Percentiles rank a stretch among this genome's conserved stretches.
Evolutionary conservation across 805 yeast species (phyloP).

Genomic region (Starmerella powellii): DNA sequence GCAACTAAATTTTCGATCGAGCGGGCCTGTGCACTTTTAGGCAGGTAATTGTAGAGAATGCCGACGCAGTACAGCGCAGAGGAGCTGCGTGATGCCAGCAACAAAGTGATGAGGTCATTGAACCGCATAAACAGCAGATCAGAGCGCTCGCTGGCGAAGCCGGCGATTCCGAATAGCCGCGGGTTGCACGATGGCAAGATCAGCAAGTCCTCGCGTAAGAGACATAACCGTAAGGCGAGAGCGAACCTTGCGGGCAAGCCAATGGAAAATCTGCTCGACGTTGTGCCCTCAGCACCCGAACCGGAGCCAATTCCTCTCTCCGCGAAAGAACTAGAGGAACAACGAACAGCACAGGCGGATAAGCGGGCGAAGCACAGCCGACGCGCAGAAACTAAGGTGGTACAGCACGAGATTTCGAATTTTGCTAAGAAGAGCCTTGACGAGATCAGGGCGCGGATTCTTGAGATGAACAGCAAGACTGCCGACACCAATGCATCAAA

Average conservation of each 20-base stretch:
- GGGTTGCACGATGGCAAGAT: conserved; percentile 15
- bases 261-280: conserved; percentile 19
- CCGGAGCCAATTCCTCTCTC: conserved; percentile 8
- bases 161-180: conserved; percentile 20
- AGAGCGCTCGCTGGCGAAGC: conserved; percentile 13
- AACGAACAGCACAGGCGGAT: conserved; percentile 6
- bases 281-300: conserved; percentile 13
- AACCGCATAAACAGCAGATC: conserved; percentile 16
- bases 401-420: conserved; percentile 14
- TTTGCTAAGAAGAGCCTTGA: conserved; percentile 8
- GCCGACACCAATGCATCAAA: too few species aligned
- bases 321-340: conserved; percentile 12
- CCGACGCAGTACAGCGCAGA: conserved; percentile 19
- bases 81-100: conserved; percentile 23
- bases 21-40: too few species aligned
- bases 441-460: conserved; percentile 12
- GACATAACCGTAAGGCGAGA: conserved; percentile 19
- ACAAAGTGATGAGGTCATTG: conserved; percentile 23
- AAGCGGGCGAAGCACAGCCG: conserved; percentile 15
- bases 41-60: too few species aligned
- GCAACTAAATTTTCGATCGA: background rate
- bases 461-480: background rate
- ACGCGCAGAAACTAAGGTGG: conserved; percentile 19
- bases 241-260: conserved; percentile 22
- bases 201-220: conserved; percentile 20